A percentile compares a stretch with the other conserved stretches of the same genome.
Evolutionary conservation across 139 green algal genomes (phyloP).

Genomic region (Auxenochlorella pyrenoidosa): DNA sequence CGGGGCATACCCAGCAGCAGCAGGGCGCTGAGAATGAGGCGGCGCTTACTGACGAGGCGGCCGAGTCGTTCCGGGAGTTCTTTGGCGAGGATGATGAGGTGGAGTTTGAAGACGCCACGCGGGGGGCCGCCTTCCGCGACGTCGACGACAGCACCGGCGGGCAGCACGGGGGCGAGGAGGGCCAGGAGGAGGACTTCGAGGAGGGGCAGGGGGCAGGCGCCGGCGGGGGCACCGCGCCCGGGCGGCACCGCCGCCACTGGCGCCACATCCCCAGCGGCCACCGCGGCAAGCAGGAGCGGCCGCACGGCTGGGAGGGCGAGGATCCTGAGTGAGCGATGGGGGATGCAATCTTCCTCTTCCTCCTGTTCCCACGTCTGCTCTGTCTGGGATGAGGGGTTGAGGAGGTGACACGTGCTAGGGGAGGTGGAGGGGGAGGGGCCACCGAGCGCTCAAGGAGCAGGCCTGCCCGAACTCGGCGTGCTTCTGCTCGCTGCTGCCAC

Average conservation of each 20-base stretch:
- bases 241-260: no score
- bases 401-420: not conserved
- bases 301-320: constrained; percentile 11
- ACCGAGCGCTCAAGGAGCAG: no score
- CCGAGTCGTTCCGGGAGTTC: constrained; percentile 50
- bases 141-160: not conserved
- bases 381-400: not conserved
- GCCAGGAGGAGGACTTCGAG: no score
- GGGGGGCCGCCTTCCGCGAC: not conserved
- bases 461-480: no score
- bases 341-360: not conserved
- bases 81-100: constrained; percentile 39
- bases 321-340: not conserved
- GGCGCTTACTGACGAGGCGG: constrained; percentile 66
- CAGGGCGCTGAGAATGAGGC: constrained; percentile 38
- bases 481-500: no score
- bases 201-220: no score
- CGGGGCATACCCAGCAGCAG: constrained; percentile 1
- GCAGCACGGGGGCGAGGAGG: not conserved
- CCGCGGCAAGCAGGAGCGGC: constrained; percentile 36
- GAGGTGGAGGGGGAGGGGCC: not conserved
- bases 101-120: not conserved
- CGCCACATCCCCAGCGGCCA: constrained; percentile 7
- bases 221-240: no score
- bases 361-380: no score